Base-by-base conservation (phyloP, 2,329 filamentous ascomycete genomes). In the Fusarium ramigenum region DNA sequence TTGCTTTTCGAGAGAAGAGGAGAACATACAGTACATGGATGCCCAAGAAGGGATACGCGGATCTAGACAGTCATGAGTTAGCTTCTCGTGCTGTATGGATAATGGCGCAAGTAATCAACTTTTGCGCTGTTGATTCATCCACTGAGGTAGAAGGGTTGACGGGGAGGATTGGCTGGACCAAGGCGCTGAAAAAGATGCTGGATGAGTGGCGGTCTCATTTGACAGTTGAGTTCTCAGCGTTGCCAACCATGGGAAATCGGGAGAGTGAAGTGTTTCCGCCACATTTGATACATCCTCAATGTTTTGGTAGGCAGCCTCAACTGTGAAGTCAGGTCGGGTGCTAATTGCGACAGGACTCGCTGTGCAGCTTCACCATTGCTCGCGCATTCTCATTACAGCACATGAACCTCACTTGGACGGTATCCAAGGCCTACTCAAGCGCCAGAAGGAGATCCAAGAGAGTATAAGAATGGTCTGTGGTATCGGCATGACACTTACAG, bases 21-120 rank as follows among this genome's bases (percentile, higher is more conserved):
- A 83, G 85, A 12, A 85, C 86, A 5, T 85, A 90, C 69, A 90
- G 85, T 39, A 89, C 90, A 54, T 91, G 89, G 88, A 83, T 83
- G 47, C 89, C 89, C 0, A 85, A 83, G 12, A 87, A 85, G 63
- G 80, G 83, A 2, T 84, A 87, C 43, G 76, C 82, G 9, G 82
- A 84, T 6, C 82, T 91, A 42, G 83, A 81, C n/a, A 82, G 85
- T 0, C 84, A 88, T 58, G 89, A 90, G 54, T 80, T 91, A 32
- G 88, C 88, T 0, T 83, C 84, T 9, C 82, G 86, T 2, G 84
- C 87, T 0, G 81, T 88, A 0, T 91, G 88, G 72, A 83, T 91
- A 3, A 82, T 90, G 9, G 86, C 87, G 2, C 85, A 88, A 72
- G 86, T 86, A 6, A 85, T 91, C 7, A 89, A 90, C 69, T 91